A percentile compares a stretch with the other conserved stretches of the same genome.
Evolutionary conservation across 139 green algal species (phyloP).

Genomic region (Chlorella sp.): DNA sequence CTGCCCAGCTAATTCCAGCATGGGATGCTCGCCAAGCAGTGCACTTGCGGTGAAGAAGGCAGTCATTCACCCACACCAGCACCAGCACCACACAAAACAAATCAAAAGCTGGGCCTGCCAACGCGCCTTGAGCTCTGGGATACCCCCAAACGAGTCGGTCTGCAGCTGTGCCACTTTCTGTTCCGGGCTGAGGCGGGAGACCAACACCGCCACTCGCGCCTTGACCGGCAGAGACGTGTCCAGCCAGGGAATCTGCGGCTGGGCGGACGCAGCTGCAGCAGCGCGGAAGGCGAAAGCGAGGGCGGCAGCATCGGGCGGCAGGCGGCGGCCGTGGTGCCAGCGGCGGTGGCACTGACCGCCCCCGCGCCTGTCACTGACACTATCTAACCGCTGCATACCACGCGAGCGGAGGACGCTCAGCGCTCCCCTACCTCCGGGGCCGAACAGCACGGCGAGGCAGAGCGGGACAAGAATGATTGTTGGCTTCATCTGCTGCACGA

Average conservation of each 20-base stretch:
- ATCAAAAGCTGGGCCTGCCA: no score
- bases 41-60: no score
- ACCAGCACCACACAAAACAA: no score
- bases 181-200: not conserved
- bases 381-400: no score
- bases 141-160: not conserved
- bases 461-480: no score
- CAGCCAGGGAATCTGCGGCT: not conserved
- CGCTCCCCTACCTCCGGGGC: no score
- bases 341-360: not conserved
- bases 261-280: not conserved
- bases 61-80: no score
- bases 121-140: not conserved
- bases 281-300: not conserved
- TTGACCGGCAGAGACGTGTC: not conserved
- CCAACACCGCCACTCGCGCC: not conserved
- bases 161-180: slow-evolving; percentile 7
- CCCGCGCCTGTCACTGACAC: not conserved
- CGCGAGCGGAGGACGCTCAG: no score
- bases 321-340: not conserved
- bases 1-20: no score
- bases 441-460: no score
- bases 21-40: no score
- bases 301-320: not conserved
- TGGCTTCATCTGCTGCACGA: no score